A percentile compares a stretch with the other conserved stretches of the same genome.
Conservation (phyloP, 192 early-diverging fungal genomes). For the Backusella tarrabulga region DNA sequence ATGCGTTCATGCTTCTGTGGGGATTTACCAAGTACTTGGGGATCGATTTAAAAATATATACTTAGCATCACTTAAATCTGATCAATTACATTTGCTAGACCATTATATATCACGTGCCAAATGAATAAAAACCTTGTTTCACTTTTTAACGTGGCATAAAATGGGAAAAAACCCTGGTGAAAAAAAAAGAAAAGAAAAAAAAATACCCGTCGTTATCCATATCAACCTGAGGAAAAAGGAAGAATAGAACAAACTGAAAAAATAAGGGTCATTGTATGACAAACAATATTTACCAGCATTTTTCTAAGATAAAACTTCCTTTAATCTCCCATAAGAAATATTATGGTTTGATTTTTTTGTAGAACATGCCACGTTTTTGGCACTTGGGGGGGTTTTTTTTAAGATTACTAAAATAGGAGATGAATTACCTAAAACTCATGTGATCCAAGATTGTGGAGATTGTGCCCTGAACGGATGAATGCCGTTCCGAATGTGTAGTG, state of each 20-base stretch:
- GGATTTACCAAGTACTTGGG: background rate
- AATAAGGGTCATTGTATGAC: slow-evolving; percentile 2
- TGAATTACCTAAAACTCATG: background rate
- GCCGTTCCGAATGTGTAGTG: background rate
- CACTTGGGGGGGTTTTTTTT: background rate
- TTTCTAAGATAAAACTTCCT: background rate
- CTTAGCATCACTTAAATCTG: background rate
- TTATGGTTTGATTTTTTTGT: background rate
- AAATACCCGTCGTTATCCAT: background rate
- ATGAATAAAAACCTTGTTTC: background rate
- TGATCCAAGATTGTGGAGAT: background rate
- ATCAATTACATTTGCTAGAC: background rate
- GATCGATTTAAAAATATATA: background rate
- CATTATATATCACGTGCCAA: background rate
- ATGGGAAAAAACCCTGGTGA: background rate
- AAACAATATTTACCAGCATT: background rate
- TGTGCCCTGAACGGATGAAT: background rate
- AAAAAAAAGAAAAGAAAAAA: background rate
- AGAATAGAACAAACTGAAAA: background rate
- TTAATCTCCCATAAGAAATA: background rate
- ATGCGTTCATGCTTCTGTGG: slow-evolving; percentile 2
- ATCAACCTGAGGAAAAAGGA: background rate
- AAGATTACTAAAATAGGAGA: background rate
- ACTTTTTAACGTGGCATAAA: background rate
- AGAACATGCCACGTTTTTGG: slow-evolving; percentile 8